Conservation (phyloP, 169 alveolate genomes). For the Plasmodium falciparum region DNA sequence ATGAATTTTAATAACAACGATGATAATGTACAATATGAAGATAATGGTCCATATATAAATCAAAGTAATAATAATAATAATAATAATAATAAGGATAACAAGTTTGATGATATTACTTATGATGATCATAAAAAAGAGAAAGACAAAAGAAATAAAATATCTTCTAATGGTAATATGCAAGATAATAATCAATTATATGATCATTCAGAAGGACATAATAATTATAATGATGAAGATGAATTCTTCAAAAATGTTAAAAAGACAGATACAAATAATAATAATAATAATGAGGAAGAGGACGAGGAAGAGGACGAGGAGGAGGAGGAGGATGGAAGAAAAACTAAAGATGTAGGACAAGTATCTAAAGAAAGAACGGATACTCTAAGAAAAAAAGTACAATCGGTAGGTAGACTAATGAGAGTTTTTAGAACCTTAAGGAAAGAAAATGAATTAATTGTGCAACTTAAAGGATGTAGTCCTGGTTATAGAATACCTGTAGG, state of each 20-base stretch:
- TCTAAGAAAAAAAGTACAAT: conserved; percentile 90
- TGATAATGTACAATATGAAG: neutral
- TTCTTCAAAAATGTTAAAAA: no score
- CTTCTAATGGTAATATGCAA: neutral
- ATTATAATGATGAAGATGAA: neutral
- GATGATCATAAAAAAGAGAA: no score
- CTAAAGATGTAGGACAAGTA: conserved; percentile 25
- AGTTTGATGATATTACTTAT: no score
- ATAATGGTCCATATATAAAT: neutral
- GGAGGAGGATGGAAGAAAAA: neutral
- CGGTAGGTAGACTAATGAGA: conserved; percentile 86
- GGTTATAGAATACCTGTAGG: conserved; percentile 97
- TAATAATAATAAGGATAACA: neutral
- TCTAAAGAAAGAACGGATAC: conserved; percentile 88
- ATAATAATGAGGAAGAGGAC: neutral
- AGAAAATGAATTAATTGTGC: conserved; percentile 92
- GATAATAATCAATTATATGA: neutral
- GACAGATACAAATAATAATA: neutral
- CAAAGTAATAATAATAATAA: neutral
- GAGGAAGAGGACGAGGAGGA: neutral
- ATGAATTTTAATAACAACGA: neutral
- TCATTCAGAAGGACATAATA: no score
- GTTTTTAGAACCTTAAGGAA: conserved; percentile 89
- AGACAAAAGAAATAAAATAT: no score
- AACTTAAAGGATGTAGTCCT: conserved; percentile 95